Conservation (phyloP, 2,329 filamentous ascomycete genomes). For the Fusarium globosum region DNA sequence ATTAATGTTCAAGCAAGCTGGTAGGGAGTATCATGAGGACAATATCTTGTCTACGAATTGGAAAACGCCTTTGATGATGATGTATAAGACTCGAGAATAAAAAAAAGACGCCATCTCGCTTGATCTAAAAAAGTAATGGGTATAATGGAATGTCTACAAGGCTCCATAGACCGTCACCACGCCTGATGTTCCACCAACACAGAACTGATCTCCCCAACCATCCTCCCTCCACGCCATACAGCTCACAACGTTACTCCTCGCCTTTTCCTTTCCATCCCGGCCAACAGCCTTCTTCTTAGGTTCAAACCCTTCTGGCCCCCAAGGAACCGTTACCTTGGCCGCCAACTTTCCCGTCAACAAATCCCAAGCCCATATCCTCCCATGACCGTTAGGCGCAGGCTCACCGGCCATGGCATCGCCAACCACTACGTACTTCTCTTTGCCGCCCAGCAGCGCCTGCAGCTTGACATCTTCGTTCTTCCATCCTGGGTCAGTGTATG, state of each 20-base stretch:
- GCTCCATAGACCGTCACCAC: constrained; percentile 71
- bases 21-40: constrained; percentile 22
- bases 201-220: constrained; percentile 73
- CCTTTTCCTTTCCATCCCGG: constrained; percentile 69
- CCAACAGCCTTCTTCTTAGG: constrained; percentile 65
- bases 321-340: constrained; percentile 69
- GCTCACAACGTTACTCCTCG: constrained; percentile 68
- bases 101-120: background rate
- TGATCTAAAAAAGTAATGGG: background rate
- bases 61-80: constrained; percentile 31
- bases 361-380: constrained; percentile 84
- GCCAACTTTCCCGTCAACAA: constrained; percentile 77
- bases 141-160: constrained; percentile 40
- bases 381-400: constrained; percentile 56
- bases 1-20: constrained; percentile 17
- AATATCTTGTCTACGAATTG: constrained; percentile 18
- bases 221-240: constrained; percentile 72
- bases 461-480: constrained; percentile 79
- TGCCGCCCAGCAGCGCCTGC: constrained; percentile 78
- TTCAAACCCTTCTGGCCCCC: constrained; percentile 63
- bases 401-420: constrained; percentile 75
- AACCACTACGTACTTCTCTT: constrained; percentile 81
- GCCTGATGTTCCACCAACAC: constrained; percentile 72
- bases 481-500: constrained; percentile 69
- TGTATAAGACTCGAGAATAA: constrained; percentile 7